These are phyloP conservation scores for Chaetomium sp. DNA, from an alignment of 2,329 filamentous ascomycete genomes.

Conservation along the genomic window DNA sequence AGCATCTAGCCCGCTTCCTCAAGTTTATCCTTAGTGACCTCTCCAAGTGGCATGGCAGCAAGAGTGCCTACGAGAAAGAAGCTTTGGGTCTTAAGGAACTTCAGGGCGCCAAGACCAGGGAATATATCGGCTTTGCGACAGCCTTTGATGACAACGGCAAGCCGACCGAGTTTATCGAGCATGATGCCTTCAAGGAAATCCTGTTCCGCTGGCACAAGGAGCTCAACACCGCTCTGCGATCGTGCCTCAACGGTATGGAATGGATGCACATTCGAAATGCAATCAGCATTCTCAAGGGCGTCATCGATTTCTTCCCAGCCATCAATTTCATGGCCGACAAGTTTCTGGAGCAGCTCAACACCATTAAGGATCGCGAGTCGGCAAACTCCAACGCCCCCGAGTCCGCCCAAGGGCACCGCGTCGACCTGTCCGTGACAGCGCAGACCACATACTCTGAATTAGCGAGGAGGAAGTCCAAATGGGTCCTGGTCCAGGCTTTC, in stretches of 20 bases:
- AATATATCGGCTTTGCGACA: slow-evolving; percentile 76
- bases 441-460: slow-evolving; percentile 71
- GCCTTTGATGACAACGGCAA: slow-evolving; percentile 71
- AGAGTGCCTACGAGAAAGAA: slow-evolving; percentile 76
- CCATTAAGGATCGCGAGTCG: slow-evolving; percentile 64
- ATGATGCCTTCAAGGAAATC: slow-evolving; percentile 81
- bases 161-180: slow-evolving; percentile 72
- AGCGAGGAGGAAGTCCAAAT: slow-evolving; percentile 65
- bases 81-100: slow-evolving; percentile 59
- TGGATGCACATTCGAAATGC: slow-evolving; percentile 99
- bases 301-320: slow-evolving; percentile 81
- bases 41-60: slow-evolving; percentile 79
- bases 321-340: slow-evolving; percentile 83
- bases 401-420: slow-evolving; percentile 59
- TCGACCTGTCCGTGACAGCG: slow-evolving; percentile 75
- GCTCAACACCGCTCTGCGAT: slow-evolving; percentile 76
- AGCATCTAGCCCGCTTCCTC: slow-evolving; percentile 90
- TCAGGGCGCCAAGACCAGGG: slow-evolving; percentile 48
- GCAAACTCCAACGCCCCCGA: slow-evolving; percentile 49
- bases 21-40: slow-evolving; percentile 80
- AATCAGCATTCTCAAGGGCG: slow-evolving; percentile 81
- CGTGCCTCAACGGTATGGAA: slow-evolving; percentile 78
- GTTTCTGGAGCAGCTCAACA: slow-evolving; percentile 64
- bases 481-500: slow-evolving; percentile 76
- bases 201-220: slow-evolving; percentile 90